A percentile compares a stretch with the other conserved stretches of the same genome.
Conservation (phyloP, 1,284 basidiomycete species). For the Rhodotorula sp. region DNA sequence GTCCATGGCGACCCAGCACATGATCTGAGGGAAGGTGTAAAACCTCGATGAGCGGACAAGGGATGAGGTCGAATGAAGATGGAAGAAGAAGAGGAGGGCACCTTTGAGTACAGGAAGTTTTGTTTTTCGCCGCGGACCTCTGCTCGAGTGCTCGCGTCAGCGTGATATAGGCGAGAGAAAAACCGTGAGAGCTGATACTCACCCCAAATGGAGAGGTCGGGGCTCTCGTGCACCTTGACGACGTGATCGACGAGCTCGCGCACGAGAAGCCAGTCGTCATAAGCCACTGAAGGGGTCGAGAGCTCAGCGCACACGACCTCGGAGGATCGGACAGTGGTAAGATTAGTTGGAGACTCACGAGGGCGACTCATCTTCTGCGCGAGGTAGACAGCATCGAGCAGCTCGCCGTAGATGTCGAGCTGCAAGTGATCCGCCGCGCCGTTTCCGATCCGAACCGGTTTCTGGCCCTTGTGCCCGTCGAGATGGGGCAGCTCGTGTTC, state of each 20-base stretch:
- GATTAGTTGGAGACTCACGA: slow-evolving; percentile 10
- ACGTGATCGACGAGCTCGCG: slow-evolving; percentile 52
- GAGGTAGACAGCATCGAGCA: slow-evolving; percentile 63
- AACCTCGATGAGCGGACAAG: too few relatives aligned
- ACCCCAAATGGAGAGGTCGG: slow-evolving; percentile 62
- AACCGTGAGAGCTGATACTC: background rate
- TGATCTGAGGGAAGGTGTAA: slow-evolving; percentile 6
- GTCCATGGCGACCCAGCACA: slow-evolving; percentile 79
- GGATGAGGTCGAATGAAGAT: background rate
- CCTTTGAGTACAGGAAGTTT: slow-evolving; percentile 86
- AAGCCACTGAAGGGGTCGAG: slow-evolving; percentile 11
- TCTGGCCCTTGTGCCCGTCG: slow-evolving; percentile 53
- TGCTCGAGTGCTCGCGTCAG: background rate
- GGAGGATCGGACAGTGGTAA: background rate
- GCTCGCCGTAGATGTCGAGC: slow-evolving; percentile 73
- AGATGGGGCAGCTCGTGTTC: slow-evolving; percentile 40
- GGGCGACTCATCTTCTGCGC: slow-evolving; percentile 71
- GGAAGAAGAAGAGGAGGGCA: slow-evolving; percentile 42
- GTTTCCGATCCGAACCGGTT: slow-evolving; percentile 49
- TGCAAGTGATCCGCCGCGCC: slow-evolving; percentile 73
- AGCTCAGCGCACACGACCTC: background rate
- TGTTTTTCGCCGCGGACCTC: slow-evolving; percentile 58
- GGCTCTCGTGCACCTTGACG: slow-evolving; percentile 42
- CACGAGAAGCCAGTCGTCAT: slow-evolving; percentile 51
- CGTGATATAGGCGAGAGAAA: background rate